Evolutionary conservation across 129 eudicot species (phyloP).

Genomic region (Chrysanthemum lavandulifolium): DNA sequence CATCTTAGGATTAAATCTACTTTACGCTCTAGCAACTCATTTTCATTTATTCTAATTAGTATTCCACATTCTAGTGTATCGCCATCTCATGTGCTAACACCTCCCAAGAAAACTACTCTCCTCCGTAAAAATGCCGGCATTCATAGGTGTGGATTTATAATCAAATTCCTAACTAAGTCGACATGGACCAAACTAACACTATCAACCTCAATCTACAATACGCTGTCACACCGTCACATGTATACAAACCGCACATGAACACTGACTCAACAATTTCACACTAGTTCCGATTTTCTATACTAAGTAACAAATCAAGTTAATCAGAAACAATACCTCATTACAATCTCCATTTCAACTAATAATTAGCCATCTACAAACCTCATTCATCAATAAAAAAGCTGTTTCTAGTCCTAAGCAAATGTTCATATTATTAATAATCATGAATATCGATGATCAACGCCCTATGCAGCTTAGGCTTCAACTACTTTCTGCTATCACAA

Average conservation of each 20-base stretch:
- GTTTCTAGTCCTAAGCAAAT: neutral
- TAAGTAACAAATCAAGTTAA: neutral
- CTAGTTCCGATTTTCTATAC: neutral
- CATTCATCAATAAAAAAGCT: neutral
- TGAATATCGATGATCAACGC: neutral
- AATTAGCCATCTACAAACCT: neutral
- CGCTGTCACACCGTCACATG: too few species aligned
- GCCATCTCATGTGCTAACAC: too few species aligned
- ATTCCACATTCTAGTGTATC: too few species aligned
- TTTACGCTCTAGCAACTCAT: neutral
- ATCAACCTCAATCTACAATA: too few species aligned
- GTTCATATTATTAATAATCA: neutral
- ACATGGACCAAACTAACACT: too few species aligned
- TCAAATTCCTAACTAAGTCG: too few species aligned
- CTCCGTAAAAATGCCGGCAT: too few species aligned
- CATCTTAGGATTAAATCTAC: neutral
- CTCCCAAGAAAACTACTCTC: too few species aligned
- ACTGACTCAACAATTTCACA: neutral
- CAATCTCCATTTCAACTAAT: slow-evolving; percentile 14
- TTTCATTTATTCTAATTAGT: neutral
- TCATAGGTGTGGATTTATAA: too few species aligned
- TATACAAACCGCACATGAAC: neutral
- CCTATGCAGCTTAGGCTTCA: neutral
- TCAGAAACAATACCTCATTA: slow-evolving; percentile 9
- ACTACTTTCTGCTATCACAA: neutral